Evolutionary conservation across 2,329 filamentous ascomycete genomes (phyloP), one percentile per base, ranked within the genome.

Genomic region (Knufia fluminis): DNA sequence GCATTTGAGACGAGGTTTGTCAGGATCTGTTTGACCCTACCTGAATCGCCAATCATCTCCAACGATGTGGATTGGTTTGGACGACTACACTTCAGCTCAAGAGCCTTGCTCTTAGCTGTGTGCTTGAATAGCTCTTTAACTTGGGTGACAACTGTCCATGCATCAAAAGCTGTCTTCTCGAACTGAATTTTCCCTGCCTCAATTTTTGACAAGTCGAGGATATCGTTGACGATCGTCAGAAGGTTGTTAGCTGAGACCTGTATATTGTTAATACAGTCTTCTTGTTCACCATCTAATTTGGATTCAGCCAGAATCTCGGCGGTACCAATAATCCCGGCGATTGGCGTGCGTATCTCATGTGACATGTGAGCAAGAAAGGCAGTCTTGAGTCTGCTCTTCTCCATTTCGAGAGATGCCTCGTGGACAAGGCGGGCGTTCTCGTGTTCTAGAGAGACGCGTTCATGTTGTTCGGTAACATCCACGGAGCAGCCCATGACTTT

Each of bases 151-250:
- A 57, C 45, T 12, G 53, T 49, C 17, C 49, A 31, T 24, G 56
- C 46, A 19, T 54, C 53, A 33, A 57, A 53, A 14, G 48, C 35
- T 20, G 68, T 58, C n/a, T 57, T 59, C 33, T 61, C 58, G 36
- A 81, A 64, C 54, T 71, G 68, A 50, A 82, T 64, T 26, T 74
- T 64, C 55, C 78, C 76, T 12, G 74, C 62, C 42, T 69, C 74
- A 47, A 82, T 69, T 55, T 82, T 82, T 8, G 79, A 81, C 58
- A 80, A 82, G 63, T 83, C 79, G n/a, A 83, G 69, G 40, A 83
- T 79, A 52, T 82, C 77, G 57, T 83, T 81, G 60, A 83, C 81
- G 43, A 82, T 73, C 54, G 77, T 75, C 16, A 82, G 64, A 19
- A 82, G 66, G 2, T 80, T 68, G 17, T 74, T 71, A 1, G 76